Conservation (phyloP, 163 green algal genomes). For the Prototheca wickerhamii region DNA sequence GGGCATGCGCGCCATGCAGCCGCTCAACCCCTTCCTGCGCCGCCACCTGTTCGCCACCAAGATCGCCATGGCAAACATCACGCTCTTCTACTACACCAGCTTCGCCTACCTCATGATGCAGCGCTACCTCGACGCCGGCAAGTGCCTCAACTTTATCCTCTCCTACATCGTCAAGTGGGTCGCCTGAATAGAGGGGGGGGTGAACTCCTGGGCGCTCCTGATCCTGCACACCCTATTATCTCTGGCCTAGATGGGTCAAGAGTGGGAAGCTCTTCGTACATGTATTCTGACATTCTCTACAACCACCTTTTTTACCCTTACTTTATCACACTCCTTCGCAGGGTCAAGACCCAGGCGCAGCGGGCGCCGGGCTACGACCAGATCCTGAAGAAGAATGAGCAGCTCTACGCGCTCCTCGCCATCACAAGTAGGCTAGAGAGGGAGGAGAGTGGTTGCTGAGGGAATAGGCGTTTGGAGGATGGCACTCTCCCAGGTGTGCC, state of each 20-base stretch:
- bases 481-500: background rate
- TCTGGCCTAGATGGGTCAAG: background rate
- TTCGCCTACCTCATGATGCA: slow-evolving; percentile 91
- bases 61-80: slow-evolving; percentile 74
- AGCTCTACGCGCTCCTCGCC: slow-evolving; percentile 87
- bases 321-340: slow-evolving; percentile 4
- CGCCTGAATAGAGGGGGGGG: background rate
- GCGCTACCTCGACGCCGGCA: slow-evolving; percentile 66
- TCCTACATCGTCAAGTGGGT: slow-evolving; percentile 67
- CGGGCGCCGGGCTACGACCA: slow-evolving; percentile 54
- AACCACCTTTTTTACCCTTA: background rate
- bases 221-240: too few species aligned
- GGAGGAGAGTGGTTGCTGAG: background rate
- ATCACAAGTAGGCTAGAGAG: slow-evolving; percentile 21
- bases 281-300: background rate
- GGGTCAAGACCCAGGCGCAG: slow-evolving; percentile 39
- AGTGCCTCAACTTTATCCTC: slow-evolving; percentile 80
- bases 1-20: slow-evolving; percentile 49
- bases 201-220: background rate
- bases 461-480: background rate
- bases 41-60: slow-evolving; percentile 42
- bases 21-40: slow-evolving; percentile 45
- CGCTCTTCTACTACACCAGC: slow-evolving; percentile 87
- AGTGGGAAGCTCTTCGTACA: too few species aligned
- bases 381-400: slow-evolving; percentile 97